These are phyloP conservation scores for Trametes punicea DNA, from an alignment of 768 basidiomycete genomes.

Conservation along the genomic window DNA sequence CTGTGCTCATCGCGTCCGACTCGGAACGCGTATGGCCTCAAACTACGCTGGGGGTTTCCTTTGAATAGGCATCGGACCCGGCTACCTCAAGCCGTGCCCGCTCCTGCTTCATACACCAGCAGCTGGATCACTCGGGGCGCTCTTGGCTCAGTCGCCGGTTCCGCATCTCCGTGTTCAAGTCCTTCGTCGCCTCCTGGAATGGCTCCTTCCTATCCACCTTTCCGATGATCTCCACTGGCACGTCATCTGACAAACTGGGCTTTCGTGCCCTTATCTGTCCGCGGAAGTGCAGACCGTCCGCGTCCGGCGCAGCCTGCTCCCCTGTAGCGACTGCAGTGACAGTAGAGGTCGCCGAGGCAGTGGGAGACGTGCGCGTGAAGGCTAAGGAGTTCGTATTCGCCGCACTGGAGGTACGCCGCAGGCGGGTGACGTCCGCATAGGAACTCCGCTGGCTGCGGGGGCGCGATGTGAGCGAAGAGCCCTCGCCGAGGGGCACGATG, in stretches of 20 bases:
- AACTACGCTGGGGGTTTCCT: no score
- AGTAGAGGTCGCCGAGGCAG: constrained; percentile 5
- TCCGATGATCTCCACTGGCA: constrained; percentile 62
- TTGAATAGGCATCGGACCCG: no score
- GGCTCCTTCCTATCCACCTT: constrained; percentile 51
- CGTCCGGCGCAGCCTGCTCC: constrained; percentile 28
- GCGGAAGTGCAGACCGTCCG: constrained; percentile 42
- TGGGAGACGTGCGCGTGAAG: constrained; percentile 10
- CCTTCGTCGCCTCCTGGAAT: constrained; percentile 63
- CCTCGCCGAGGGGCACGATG: constrained; percentile 55
- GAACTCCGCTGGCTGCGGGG: constrained; percentile 30
- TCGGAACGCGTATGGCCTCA: no score
- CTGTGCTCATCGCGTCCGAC: no score
- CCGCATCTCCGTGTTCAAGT: constrained; percentile 62
- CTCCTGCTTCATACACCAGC: no score
- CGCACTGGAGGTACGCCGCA: constrained; percentile 46
- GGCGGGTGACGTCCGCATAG: constrained; percentile 77
- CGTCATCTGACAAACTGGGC: constrained; percentile 60
- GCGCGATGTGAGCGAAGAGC: constrained; percentile 30
- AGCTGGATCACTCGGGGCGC: background rate
- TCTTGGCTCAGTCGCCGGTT: constrained; percentile 21
- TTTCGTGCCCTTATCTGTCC: constrained; percentile 44
- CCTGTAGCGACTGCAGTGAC: constrained; percentile 11
- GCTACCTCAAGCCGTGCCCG: no score
- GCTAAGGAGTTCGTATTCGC: constrained; percentile 48